These are phyloP conservation scores for Picochlorum costavermella DNA, from an alignment of 139 green algal genomes.

Conservation along the genomic window DNA sequence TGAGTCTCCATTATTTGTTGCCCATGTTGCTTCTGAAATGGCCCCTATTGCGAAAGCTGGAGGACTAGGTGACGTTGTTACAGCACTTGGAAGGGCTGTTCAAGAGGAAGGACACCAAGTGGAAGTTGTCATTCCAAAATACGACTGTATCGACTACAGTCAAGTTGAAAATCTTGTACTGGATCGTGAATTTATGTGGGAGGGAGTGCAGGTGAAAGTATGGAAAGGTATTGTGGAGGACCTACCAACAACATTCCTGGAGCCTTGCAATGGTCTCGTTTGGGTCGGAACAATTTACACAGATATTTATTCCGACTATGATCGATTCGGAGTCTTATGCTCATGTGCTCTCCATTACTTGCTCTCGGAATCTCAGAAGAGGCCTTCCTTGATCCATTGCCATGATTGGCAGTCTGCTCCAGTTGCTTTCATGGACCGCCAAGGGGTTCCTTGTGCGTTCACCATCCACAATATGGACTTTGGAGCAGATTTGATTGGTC, in stretches of 20 bases:
- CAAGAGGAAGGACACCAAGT: conserved; percentile 65
- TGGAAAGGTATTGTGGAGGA: conserved; percentile 64
- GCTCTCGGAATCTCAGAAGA: conserved; percentile 35
- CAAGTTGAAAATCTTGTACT: conserved; percentile 44
- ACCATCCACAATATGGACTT: conserved; percentile 96
- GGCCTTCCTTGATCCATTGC: conserved; percentile 87
- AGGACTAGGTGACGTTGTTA: conserved; percentile 93
- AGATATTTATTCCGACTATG: conserved; percentile 54
- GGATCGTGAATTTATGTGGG: conserved; percentile 47
- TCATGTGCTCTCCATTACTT: conserved; percentile 86
- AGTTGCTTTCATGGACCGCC: conserved; percentile 39
- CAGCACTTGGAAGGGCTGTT: conserved; percentile 61
- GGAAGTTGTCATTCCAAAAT: conserved; percentile 89
- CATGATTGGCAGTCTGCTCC: conserved; percentile 92
- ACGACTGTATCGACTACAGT: conserved; percentile 83
- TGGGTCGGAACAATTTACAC: conserved; percentile 83
- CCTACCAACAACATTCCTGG: conserved; percentile 57
- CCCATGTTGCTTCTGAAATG: conserved; percentile 96
- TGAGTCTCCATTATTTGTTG: conserved; percentile 58
- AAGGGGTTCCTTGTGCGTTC: conserved; percentile 50
- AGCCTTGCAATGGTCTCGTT: conserved; percentile 83
- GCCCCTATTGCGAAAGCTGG: conserved; percentile 96
- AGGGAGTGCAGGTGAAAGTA: conserved; percentile 57
- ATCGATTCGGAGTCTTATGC: conserved; percentile 91
- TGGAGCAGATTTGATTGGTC: conserved; percentile 72